A percentile compares a stretch with the other conserved stretches of the same genome.
These are phyloP conservation scores for Tylopilus sp. DNA, from an alignment of 1,284 basidiomycete genomes.

Conservation along the genomic window DNA sequence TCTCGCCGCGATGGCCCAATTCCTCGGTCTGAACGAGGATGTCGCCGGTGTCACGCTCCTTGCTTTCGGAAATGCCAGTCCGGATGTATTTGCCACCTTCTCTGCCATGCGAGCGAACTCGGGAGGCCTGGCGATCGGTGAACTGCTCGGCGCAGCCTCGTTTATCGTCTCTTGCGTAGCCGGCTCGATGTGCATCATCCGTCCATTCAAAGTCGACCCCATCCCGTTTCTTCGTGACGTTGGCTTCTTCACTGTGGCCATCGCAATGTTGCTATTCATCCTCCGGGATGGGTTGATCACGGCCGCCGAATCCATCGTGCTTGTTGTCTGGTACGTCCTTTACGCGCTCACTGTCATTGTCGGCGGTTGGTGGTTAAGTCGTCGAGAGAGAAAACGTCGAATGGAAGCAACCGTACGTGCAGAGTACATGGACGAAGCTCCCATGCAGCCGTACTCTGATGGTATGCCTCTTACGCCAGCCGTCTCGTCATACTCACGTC, in stretches of 20 bases:
- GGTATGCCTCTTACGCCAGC: constrained; percentile 53
- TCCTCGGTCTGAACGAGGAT: constrained; percentile 89
- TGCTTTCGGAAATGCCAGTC: constrained; percentile 94
- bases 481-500: constrained; percentile 23
- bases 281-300: constrained; percentile 84
- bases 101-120: constrained; percentile 90
- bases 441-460: constrained; percentile 66
- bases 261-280: constrained; percentile 79
- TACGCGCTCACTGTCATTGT: constrained; percentile 87
- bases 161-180: constrained; percentile 98
- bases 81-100: constrained; percentile 95
- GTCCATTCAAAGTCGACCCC: constrained; percentile 88
- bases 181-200: constrained; percentile 96
- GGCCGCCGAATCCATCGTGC: constrained; percentile 77
- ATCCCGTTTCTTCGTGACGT: constrained; percentile 93
- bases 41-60: constrained; percentile 94
- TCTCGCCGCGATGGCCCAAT: constrained; percentile 84
- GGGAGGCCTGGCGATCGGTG: constrained; percentile 93
- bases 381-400: constrained; percentile 57
- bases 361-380: constrained; percentile 81
- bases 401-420: constrained; percentile 66
- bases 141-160: constrained; percentile 94
- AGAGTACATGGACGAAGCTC: constrained; percentile 68
- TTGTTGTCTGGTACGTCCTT: constrained; percentile 82
- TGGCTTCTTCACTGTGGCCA: constrained; percentile 90